Base-by-base conservation (phyloP, 2,329 filamentous ascomycete genomes). In the Xylaria sp. region DNA sequence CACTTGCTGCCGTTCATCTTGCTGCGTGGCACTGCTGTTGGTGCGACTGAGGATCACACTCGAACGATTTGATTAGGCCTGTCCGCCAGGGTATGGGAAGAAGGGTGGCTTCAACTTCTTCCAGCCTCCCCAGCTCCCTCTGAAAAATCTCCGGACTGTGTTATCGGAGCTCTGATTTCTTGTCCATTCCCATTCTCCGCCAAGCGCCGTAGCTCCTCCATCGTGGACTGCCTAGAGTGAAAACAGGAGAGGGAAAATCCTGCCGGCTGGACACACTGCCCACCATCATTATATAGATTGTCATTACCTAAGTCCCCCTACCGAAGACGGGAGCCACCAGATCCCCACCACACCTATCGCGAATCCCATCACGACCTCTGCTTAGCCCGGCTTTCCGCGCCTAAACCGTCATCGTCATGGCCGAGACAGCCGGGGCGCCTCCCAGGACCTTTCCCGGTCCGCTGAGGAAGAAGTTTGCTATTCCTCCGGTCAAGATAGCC, bases 401-500 rank as follows among this genome's bases (percentile, higher is more conserved):
- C 54, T 55, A 63, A 31, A 41, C 48, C 56, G 23, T 60, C 23
- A 25, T 25, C 65, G 41, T 46, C 62, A 77, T 75, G 74, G 70
- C 74, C 63, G 74, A 77, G 59, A 66, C 48, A 8, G 34, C 70
- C 69, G 74, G 73, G 20, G 71, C 73, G 66, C 60, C 68, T 52
- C 66, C 74, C 58, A 74, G 71, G 72, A 54, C 72, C 54, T 71
- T 63, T 58, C 41, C 73, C 37, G 65, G 68, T 31, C 74, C 58
- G 59, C 64, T 66, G 54, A 74, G 77, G 70, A 82, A 81, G 78
- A 84, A 83, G 74, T 83, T 84, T 73, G 81, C 82, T 54, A 79
- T 80, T 34, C 84, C 84, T 58, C 84, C 84, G 1, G 84, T 86
- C 34, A 86, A 86, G 75, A 79, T 84, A 60, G 84, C 84, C 25